These are phyloP conservation scores for Monosporozyma aerobia DNA, from an alignment of 805 yeast species.

Conservation along the genomic window DNA sequence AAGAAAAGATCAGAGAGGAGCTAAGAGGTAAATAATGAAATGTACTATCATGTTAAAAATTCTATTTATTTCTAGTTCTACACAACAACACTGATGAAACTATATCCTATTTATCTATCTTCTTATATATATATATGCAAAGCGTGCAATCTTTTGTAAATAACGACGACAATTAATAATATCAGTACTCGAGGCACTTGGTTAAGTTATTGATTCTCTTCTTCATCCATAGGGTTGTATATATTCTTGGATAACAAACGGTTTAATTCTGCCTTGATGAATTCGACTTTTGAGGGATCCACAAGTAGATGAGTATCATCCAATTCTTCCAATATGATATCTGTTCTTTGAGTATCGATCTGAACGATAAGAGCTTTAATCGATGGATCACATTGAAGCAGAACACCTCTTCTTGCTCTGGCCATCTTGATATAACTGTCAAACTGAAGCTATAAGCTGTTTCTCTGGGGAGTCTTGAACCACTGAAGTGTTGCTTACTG, in stretches of 20 bases:
- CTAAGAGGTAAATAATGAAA: neutral
- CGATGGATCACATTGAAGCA: conserved; percentile 78
- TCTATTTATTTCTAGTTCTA: neutral
- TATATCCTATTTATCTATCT: neutral
- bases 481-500: too few species aligned
- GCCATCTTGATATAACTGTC: conserved; percentile 30
- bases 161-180: neutral
- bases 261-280: conserved; percentile 69
- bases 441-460: neutral
- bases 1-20: conserved; percentile 27
- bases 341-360: conserved; percentile 68
- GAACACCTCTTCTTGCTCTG: conserved; percentile 46
- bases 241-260: conserved; percentile 70
- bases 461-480: neutral
- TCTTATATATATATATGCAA: neutral
- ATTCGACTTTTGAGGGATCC: conserved; percentile 65
- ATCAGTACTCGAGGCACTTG: neutral
- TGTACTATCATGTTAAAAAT: neutral
- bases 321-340: conserved; percentile 66
- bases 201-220: conserved; percentile 30
- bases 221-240: conserved; percentile 75
- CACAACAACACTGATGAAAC: neutral
- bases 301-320: conserved; percentile 87
- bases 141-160: neutral
- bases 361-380: conserved; percentile 77